These are phyloP conservation scores for Oxytropis ochrocephala DNA, from an alignment of 306 rosid genomes.

Conservation along the genomic window DNA sequence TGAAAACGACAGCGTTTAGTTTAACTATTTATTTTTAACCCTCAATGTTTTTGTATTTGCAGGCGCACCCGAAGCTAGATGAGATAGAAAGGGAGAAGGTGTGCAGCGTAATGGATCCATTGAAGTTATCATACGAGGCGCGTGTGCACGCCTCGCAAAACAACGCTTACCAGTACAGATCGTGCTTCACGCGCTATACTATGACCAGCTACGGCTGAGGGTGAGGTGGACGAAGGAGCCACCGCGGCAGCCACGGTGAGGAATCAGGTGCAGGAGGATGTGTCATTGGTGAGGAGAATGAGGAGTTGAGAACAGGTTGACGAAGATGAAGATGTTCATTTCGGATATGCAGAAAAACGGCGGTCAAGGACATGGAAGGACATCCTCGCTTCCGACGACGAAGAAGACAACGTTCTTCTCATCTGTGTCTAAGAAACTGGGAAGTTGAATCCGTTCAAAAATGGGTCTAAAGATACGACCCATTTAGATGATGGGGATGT, in stretches of 20 bases:
- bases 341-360: constrained; percentile 46
- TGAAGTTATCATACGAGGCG: constrained; percentile 72
- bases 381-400: constrained; percentile 24
- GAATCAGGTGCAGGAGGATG: constrained; percentile 56
- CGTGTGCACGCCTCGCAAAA: constrained; percentile 87
- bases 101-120: constrained; percentile 78
- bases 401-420: constrained; percentile 61
- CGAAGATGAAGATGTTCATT: constrained; percentile 72
- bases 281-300: constrained; percentile 70
- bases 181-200: constrained; percentile 83
- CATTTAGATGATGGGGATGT: constrained; percentile 46
- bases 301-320: constrained; percentile 52
- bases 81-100: constrained; percentile 83
- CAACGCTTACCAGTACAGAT: constrained; percentile 80
- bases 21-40: too few relatives aligned
- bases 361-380: constrained; percentile 12
- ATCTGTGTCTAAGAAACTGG: constrained; percentile 57
- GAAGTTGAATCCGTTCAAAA: constrained; percentile 70
- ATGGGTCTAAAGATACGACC: constrained; percentile 70
- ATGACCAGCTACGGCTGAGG: constrained; percentile 68
- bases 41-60: not conserved
- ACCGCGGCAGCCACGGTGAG: constrained; percentile 11
- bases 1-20: too few relatives aligned
- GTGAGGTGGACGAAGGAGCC: constrained; percentile 38
- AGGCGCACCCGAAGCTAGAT: constrained; percentile 79